Evolutionary conservation across 768 basidiomycete genomes (phyloP).

Genomic region (Calocera cornea): DNA sequence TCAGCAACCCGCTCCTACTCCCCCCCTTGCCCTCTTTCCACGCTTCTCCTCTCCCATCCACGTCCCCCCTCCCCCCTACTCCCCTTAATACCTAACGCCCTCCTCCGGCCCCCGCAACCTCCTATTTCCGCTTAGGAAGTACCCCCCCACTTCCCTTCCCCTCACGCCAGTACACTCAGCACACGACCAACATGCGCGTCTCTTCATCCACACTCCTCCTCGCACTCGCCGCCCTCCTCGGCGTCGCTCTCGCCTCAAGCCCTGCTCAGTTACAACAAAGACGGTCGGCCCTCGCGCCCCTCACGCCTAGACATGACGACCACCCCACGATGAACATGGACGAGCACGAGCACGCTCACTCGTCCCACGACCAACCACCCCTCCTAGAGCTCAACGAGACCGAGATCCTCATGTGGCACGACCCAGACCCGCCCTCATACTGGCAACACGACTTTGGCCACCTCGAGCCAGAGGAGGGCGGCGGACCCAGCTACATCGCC

Average conservation of each 20-base stretch:
- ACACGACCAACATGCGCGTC: not conserved
- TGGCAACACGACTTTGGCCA: constrained; percentile 57
- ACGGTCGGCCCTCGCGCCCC: not conserved
- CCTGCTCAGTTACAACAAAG: not conserved
- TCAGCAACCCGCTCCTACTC: not conserved
- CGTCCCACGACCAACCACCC: constrained; percentile 11
- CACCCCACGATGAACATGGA: not conserved
- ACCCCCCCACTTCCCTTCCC: not conserved
- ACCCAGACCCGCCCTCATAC: constrained; percentile 66
- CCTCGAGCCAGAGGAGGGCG: not conserved
- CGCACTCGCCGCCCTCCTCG: not conserved
- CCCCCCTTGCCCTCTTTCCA: not conserved
- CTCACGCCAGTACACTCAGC: not conserved
- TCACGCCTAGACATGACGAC: not conserved
- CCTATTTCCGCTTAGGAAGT: not conserved
- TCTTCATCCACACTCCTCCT: not conserved
- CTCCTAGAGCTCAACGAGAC: constrained; percentile 51
- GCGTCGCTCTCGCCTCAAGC: not conserved
- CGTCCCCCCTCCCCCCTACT: not conserved
- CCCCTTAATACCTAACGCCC: not conserved
- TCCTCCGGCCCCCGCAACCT: no score
- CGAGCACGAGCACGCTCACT: constrained; percentile 5
- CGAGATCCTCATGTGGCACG: constrained; percentile 47
- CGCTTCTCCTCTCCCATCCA: not conserved
- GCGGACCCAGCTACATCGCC: constrained; percentile 21